phyloP scores from a whole-genome alignment of 805 yeast species.

The Cyberlindnera lachancei region DNA sequence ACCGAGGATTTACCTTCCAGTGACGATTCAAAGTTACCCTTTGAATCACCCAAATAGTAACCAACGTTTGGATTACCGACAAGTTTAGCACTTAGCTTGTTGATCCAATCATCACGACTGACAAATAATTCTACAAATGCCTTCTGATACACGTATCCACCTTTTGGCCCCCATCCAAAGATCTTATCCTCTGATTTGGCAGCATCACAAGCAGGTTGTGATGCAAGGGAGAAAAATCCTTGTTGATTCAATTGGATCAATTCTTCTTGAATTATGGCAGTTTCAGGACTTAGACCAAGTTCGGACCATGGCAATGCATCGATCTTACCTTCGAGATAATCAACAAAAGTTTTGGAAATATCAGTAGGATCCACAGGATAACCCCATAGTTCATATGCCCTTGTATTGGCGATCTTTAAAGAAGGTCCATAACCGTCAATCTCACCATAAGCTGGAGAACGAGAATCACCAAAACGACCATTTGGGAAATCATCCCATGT shows the following conservation, averaged over 20 bases:
- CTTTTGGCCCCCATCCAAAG: slow-evolving; percentile 95
- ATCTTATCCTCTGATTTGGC: slow-evolving; percentile 72
- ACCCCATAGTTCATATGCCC: slow-evolving; percentile 77
- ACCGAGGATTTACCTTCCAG: slow-evolving; percentile 55
- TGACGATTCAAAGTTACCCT: slow-evolving; percentile 54
- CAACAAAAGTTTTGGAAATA: slow-evolving; percentile 56
- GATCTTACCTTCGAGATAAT: slow-evolving; percentile 67
- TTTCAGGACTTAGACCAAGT: slow-evolving; percentile 77
- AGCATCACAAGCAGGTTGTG: slow-evolving; percentile 92
- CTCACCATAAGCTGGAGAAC: slow-evolving; percentile 97
- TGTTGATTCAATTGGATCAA: slow-evolving; percentile 67
- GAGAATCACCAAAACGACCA: slow-evolving; percentile 91
- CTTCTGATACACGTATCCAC: slow-evolving; percentile 87
- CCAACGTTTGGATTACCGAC: slow-evolving; percentile 44
- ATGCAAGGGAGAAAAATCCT: slow-evolving; percentile 81
- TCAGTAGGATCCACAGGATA: slow-evolving; percentile 55
- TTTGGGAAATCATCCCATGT: slow-evolving; percentile 97
- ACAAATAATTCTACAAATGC: slow-evolving; percentile 88
- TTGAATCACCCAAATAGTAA: slow-evolving; percentile 65
- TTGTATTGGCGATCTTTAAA: slow-evolving; percentile 62
- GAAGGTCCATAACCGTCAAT: slow-evolving; percentile 96
- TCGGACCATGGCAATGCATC: slow-evolving; percentile 91
- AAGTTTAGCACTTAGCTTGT: slow-evolving; percentile 44
- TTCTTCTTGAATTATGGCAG: slow-evolving; percentile 88
- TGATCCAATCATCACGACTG: slow-evolving; percentile 64